A percentile compares a stretch with the other conserved stretches of the same genome.
Evolutionary conservation across 768 basidiomycete genomes (phyloP).

Genomic region (Leccinum disarticulatum): DNA sequence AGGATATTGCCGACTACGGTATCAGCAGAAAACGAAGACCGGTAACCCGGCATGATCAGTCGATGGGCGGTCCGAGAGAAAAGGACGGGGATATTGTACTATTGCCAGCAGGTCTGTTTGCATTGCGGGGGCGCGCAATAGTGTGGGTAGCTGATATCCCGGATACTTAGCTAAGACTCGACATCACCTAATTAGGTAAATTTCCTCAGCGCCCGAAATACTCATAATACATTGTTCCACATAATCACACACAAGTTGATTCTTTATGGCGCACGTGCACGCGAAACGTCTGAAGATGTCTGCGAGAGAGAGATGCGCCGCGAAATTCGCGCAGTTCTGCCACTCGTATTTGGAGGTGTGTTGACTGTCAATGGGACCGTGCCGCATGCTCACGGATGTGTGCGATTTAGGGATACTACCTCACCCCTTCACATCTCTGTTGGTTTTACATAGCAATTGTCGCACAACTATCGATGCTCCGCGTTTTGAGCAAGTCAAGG

Average conservation of each 20-base stretch:
- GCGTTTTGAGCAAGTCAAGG: constrained; percentile 73
- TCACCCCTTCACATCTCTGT: constrained; percentile 34
- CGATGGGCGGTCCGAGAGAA: not conserved
- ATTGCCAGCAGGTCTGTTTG: constrained; percentile 47
- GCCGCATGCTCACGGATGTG: constrained; percentile 8
- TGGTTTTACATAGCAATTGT: constrained; percentile 44
- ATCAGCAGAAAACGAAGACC: constrained; percentile 3
- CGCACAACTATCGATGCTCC: constrained; percentile 50
- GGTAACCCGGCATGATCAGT: not conserved
- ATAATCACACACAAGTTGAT: constrained; percentile 49
- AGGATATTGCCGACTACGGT: constrained; percentile 41
- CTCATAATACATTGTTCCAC: no score
- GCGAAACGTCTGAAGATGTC: constrained; percentile 69
- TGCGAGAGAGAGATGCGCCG: constrained; percentile 71
- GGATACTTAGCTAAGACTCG: no score
- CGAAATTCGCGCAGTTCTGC: constrained; percentile 63
- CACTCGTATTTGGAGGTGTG: constrained; percentile 68
- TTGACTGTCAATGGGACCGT: not conserved
- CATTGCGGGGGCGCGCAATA: constrained; percentile 44
- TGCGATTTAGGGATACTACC: constrained; percentile 33
- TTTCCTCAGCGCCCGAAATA: no score
- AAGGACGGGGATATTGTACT: constrained; percentile 33
- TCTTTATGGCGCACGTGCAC: constrained; percentile 65
- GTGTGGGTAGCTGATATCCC: constrained; percentile 37
- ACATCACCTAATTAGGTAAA: no score